Percentiles rank a stretch among this genome's conserved stretches.
Evolutionary conservation across 306 rosid species (phyloP).

Genomic region (Sophora flavescens): DNA sequence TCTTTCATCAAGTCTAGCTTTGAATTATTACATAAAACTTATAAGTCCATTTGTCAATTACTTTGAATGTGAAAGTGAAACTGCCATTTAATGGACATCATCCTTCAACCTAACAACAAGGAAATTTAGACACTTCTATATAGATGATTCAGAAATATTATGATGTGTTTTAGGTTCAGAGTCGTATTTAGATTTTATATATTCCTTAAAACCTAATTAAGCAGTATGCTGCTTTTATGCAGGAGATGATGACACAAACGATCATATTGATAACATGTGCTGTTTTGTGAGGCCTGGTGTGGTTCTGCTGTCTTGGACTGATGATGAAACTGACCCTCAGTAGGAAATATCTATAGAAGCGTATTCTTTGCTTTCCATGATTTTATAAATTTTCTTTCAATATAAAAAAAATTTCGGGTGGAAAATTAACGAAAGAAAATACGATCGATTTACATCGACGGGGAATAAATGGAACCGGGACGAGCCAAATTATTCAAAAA

Average conservation of each 20-base stretch:
- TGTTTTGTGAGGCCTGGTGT: constrained; percentile 91
- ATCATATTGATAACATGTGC: constrained; percentile 95
- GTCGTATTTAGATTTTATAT: too few relatives aligned
- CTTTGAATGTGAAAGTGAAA: constrained; percentile 31
- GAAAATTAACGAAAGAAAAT: too few relatives aligned
- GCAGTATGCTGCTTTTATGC: constrained; percentile 42
- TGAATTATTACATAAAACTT: constrained; percentile 10
- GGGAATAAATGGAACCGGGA: too few relatives aligned
- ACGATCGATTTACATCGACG: too few relatives aligned
- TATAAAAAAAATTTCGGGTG: too few relatives aligned
- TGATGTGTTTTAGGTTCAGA: too few relatives aligned
- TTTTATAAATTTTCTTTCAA: too few relatives aligned
- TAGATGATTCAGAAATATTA: constrained; percentile 29
- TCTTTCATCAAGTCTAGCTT: constrained; percentile 2
- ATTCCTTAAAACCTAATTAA: constrained; percentile 28
- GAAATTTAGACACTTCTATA: constrained; percentile 11
- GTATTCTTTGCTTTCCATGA: constrained; percentile 68
- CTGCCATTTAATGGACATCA: constrained; percentile 1
- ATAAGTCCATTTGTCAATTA: constrained; percentile 6
- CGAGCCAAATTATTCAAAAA: too few relatives aligned
- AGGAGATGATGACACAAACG: constrained; percentile 98
- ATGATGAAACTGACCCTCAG: constrained; percentile 87
- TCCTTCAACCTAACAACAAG: constrained; percentile 9
- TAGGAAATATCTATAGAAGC: constrained; percentile 82
- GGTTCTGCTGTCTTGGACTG: constrained; percentile 87